Evolutionary conservation across 2,329 filamentous ascomycete genomes (phyloP), one percentile per base, ranked within the genome.

Genomic region (Parastagonospora avenae): DNA sequence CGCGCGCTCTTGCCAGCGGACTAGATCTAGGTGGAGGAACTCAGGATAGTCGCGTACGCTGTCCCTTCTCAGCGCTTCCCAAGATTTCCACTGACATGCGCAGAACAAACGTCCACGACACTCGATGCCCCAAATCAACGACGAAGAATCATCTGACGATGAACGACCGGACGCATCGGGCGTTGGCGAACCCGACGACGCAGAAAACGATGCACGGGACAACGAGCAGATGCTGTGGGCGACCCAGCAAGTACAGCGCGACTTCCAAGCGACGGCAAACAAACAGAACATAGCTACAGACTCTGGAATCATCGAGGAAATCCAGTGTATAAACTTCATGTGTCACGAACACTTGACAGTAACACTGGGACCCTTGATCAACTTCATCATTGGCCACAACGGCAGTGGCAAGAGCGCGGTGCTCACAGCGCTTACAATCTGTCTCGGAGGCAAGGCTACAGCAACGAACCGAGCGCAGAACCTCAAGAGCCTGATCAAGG

Each of bases 381-480:
- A 99, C 74, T 99, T 99, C 75, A 92, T 99, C 55, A 92, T 97
- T 48, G 94, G 94, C 12, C 92, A 96, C 73, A 99, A 99, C 70
- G 94, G 94, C 29, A 97, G 93, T 70, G 94, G 94, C 31, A 99
- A 99, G 78, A 99, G 94, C 72, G 94, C 94, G 2, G 89, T 97
- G 11, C 78, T 99, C 27, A 97, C 94, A 0, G 94, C 92, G 4
- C 85, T 99, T 58, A 96, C 92, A 0, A 81, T 99, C 30, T 97
- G 94, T 67, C 80, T 99, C n/a, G 94, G 94, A 53, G 93, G 90
- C 15, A 97, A 97, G 73, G 92, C 94, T 2, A 91, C 91, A 47
- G 85, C 90, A 12, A 97, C 94, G 4, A 97, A 97, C 67, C 89
- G 94, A 57, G 94, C 92, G 33, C 89, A 90, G 44, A 96, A 88